phyloP scores from a whole-genome alignment of 2,329 filamentous ascomycete species.

The Aspergillus felis region DNA sequence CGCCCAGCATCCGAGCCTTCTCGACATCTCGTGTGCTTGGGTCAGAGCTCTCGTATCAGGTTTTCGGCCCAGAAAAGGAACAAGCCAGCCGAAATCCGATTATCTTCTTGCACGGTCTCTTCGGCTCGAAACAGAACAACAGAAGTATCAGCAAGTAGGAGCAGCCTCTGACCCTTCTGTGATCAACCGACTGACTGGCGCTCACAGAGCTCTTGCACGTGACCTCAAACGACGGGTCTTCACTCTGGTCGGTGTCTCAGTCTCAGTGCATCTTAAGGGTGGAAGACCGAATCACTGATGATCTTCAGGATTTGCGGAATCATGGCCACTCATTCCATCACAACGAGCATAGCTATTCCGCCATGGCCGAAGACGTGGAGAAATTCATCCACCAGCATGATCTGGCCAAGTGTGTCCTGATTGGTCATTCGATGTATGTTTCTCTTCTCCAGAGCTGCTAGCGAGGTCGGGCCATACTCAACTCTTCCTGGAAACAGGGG shows the following conservation, averaged over 20 bases:
- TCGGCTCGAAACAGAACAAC: conserved; percentile 95
- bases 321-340: conserved; percentile 86
- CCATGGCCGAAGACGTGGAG: conserved; percentile 79
- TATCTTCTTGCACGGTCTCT: conserved; percentile 85
- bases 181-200: background rate
- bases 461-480: background rate
- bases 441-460: background rate
- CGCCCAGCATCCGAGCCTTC: conserved; percentile 22
- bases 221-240: conserved; percentile 79
- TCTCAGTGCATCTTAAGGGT: conserved; percentile 6
- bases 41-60: conserved; percentile 33
- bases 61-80: conserved; percentile 34
- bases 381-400: conserved; percentile 70
- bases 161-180: background rate
- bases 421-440: conserved; percentile 86
- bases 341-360: conserved; percentile 69
- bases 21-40: conserved; percentile 27
- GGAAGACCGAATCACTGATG: background rate
- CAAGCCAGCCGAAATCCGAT: conserved; percentile 56
- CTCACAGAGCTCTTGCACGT: conserved; percentile 63
- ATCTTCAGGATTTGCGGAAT: conserved; percentile 74
- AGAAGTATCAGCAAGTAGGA: conserved; percentile 87
- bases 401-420: conserved; percentile 68
- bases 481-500: conserved; percentile 54
- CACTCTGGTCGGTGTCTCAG: conserved; percentile 59